These are phyloP conservation scores for Fusarium staphyleae DNA, from an alignment of 2,329 filamentous ascomycete species.

Conservation along the genomic window DNA sequence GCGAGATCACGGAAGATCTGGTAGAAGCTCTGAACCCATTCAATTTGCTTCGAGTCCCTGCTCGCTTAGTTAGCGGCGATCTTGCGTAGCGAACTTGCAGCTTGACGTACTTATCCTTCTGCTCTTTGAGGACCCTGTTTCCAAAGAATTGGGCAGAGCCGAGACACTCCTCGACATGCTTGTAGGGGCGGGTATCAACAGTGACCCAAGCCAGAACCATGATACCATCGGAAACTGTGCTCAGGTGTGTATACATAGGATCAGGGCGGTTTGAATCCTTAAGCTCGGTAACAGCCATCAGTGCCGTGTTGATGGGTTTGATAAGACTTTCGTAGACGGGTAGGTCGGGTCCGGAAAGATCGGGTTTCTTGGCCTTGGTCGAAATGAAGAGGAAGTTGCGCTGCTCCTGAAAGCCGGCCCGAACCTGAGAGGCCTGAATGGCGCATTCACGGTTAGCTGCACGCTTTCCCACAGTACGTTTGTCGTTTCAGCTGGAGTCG, in stretches of 20 bases:
- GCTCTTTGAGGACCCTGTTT: conserved; percentile 90
- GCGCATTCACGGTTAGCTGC: not conserved
- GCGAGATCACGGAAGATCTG: conserved; percentile 84
- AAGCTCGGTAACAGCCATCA: conserved; percentile 79
- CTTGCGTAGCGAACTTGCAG: not conserved
- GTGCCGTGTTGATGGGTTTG: conserved; percentile 84
- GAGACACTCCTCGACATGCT: conserved; percentile 84
- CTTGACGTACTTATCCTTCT: conserved; percentile 70
- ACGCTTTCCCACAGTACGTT: not conserved
- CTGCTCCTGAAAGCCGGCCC: conserved; percentile 79
- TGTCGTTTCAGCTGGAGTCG: not conserved
- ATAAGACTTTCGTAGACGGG: conserved; percentile 77
- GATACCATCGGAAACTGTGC: conserved; percentile 88
- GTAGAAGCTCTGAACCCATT: conserved; percentile 94
- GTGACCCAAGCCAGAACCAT: conserved; percentile 91
- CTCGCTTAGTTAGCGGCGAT: conserved; percentile 3
- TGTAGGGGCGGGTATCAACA: conserved; percentile 80
- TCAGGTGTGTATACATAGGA: conserved; percentile 80
- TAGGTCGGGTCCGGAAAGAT: conserved; percentile 66
- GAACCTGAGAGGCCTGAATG: conserved; percentile 58
- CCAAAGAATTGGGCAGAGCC: conserved; percentile 91
- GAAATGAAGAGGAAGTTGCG: conserved; percentile 87
- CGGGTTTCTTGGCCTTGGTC: conserved; percentile 91
- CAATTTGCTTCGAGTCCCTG: conserved; percentile 80
- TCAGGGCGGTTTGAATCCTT: conserved; percentile 82